These are phyloP conservation scores for Exophiala bonariae DNA, from an alignment of 2,329 filamentous ascomycete species.

Conservation along the genomic window DNA sequence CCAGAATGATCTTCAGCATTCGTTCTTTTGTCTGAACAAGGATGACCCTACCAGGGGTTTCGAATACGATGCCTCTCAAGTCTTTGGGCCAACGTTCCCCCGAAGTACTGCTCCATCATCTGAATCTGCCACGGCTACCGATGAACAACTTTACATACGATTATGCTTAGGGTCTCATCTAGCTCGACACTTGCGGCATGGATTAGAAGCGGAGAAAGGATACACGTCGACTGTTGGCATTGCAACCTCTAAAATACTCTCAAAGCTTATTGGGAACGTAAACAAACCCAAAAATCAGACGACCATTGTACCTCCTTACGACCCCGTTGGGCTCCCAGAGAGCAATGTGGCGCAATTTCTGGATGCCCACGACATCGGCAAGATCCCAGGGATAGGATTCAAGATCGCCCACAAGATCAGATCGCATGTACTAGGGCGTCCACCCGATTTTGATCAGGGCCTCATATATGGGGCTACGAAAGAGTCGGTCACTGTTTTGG, in stretches of 20 bases:
- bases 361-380: slow-evolving; percentile 72
- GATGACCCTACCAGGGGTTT: slow-evolving; percentile 80
- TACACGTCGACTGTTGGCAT: slow-evolving; percentile 89
- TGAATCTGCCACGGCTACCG: slow-evolving; percentile 13
- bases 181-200: slow-evolving; percentile 69
- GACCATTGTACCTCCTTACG: slow-evolving; percentile 69
- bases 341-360: slow-evolving; percentile 68
- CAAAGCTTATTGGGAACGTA: slow-evolving; percentile 79
- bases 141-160: slow-evolving; percentile 53
- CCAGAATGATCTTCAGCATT: slow-evolving; percentile 59
- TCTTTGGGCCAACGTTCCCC: slow-evolving; percentile 66
- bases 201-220: slow-evolving; percentile 72
- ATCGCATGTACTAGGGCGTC: slow-evolving; percentile 55
- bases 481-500: slow-evolving; percentile 62
- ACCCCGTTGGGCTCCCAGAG: slow-evolving; percentile 30
- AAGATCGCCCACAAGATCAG: slow-evolving; percentile 72
- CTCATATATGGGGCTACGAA: slow-evolving; percentile 52
- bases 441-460: slow-evolving; percentile 44
- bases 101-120: slow-evolving; percentile 14
- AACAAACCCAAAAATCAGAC: slow-evolving; percentile 91
- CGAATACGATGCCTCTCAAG: slow-evolving; percentile 66
- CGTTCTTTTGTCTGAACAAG: slow-evolving; percentile 77
- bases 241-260: slow-evolving; percentile 80
- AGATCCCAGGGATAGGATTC: slow-evolving; percentile 82
- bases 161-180: slow-evolving; percentile 79